Evolutionary conservation across 1,284 basidiomycete species (phyloP).

Genomic region (Athelia psychrophila): DNA sequence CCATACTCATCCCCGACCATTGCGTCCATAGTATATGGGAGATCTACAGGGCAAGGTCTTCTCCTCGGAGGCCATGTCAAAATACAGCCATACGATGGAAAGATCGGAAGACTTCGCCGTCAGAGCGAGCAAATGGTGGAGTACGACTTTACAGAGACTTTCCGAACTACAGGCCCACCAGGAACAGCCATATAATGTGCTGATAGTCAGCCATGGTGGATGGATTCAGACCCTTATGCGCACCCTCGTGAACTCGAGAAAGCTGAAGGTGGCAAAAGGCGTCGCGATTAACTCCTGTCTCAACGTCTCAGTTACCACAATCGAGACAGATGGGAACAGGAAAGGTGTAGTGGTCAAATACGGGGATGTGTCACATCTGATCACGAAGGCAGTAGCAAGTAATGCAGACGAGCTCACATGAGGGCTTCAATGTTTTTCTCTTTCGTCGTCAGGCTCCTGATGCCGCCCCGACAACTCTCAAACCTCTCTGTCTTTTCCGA

Average conservation of each 20-base stretch:
- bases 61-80: conserved; percentile 10
- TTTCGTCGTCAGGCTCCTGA: neutral
- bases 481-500: neutral
- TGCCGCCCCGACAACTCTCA: neutral
- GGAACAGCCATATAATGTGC: conserved; percentile 36
- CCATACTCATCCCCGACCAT: neutral
- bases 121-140: conserved; percentile 63
- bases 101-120: conserved; percentile 28
- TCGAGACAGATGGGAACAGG: conserved; percentile 45
- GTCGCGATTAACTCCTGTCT: conserved; percentile 42
- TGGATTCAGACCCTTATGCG: conserved; percentile 53
- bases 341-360: conserved; percentile 48
- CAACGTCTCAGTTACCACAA: conserved; percentile 59
- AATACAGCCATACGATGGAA: conserved; percentile 10
- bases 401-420: conserved; percentile 49
- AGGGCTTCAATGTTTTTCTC: neutral
- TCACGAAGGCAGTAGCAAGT: conserved; percentile 29
- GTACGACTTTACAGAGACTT: conserved; percentile 38
- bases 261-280: conserved; percentile 34
- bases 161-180: conserved; percentile 19
- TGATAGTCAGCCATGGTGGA: conserved; percentile 67
- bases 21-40: conserved; percentile 53
- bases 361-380: conserved; percentile 55
- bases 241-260: conserved; percentile 38
- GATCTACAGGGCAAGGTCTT: conserved; percentile 49